Evolutionary conservation across 495 filamentous ascomycete species (phyloP), one percentile per base, ranked within the genome.

Genomic region (Xylaria nigripes): DNA sequence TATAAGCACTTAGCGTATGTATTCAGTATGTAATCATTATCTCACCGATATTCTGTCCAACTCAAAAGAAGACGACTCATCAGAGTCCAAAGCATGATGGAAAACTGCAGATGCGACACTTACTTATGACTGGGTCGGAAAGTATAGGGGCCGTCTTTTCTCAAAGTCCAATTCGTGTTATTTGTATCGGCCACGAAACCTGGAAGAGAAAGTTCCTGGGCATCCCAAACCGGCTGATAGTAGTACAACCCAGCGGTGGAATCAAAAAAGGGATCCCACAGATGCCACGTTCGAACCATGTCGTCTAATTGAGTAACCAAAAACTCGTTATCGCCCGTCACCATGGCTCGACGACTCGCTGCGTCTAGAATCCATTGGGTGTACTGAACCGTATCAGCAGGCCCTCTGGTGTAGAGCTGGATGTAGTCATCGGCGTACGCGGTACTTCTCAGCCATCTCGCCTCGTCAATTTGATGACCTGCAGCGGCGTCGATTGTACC

Each of bases 361-460:
- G 70, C 71, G 36, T 69, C 68, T 16, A 73, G 61, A 32, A 72
- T 71, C 67, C 69, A 76, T 32, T 75, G 70, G 0, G 72, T 76
- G 40, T 73, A 76, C 24, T 64, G 64, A 6, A 69, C 58, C 2
- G 71, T 50, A 50, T 75, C 69, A 7, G 68, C 71, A 4, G 71
- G 70, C 0, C 69, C 73, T 24, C 72, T 63, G 8, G 70, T 72
- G 45, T 73, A 76, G 22, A 68, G 56, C 36, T 70, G 57, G 50
- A 76, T 73, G 30, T 70, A 66, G 45, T 76, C 71, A 25, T 73
- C 68, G 38, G 56, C 64, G 42, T 70, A 73, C 27, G 62, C 62
- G 3, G 62, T 68, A 46, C 70, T 61, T 30, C 70, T 65, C 25
- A 76, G 47, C 73, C 73, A 76, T 55, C 72, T 65, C n/a, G 58